Evolutionary conservation across 2,329 filamentous ascomycete species (phyloP).

Genomic region (Pseudodiploospora longispora): DNA sequence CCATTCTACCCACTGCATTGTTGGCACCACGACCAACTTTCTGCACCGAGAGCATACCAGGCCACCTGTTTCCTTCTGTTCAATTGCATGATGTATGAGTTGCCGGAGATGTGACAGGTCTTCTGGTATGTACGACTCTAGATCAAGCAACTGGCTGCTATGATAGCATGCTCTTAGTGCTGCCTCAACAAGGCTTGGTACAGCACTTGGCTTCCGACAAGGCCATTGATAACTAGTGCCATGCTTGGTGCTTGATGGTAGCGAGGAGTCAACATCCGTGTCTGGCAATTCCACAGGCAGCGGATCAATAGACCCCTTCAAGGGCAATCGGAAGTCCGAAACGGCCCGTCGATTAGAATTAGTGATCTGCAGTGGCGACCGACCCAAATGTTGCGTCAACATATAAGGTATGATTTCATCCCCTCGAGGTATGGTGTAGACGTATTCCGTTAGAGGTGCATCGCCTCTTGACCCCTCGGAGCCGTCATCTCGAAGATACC

Average conservation of each 20-base stretch:
- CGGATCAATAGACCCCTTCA: conserved; percentile 10
- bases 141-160: conserved; percentile 32
- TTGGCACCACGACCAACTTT: conserved; percentile 39
- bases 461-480: background rate
- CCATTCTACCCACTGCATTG: conserved; percentile 57
- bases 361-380: conserved; percentile 23
- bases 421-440: background rate
- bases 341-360: conserved; percentile 20
- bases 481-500: conserved; percentile 3
- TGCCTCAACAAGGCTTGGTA: conserved; percentile 44
- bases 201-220: conserved; percentile 20
- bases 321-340: conserved; percentile 23
- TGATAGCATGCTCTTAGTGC: conserved; percentile 39
- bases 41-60: conserved; percentile 44
- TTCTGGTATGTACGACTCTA: conserved; percentile 35
- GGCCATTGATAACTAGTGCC: conserved; percentile 8
- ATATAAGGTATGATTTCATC: conserved; percentile 10
- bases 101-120: conserved; percentile 31
- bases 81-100: conserved; percentile 30
- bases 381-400: conserved; percentile 18
- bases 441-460: background rate
- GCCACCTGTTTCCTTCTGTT: conserved; percentile 39
- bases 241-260: conserved; percentile 1
- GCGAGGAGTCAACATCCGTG: conserved; percentile 2
- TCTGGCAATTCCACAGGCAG: conserved; percentile 15